These are phyloP conservation scores for Pelargonium hybrid DNA, from an alignment of 441 rosid species.

Conservation along the genomic window DNA sequence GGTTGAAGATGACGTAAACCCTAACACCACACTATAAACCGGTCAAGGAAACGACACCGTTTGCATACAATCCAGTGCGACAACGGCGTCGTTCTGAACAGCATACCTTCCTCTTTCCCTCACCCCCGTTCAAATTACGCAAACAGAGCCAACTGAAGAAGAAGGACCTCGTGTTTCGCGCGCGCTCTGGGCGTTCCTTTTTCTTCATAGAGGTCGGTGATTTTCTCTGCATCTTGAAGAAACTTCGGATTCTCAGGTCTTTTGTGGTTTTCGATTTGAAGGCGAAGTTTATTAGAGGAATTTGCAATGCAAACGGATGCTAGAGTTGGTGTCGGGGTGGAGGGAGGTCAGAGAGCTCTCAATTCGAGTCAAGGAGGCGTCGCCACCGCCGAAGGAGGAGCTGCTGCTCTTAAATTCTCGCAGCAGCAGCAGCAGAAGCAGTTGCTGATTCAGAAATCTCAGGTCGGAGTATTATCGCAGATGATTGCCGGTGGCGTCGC, in stretches of 20 bases:
- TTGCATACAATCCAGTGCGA: neutral
- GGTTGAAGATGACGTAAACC: conserved; percentile 4
- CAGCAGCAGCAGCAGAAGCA: conserved; percentile 36
- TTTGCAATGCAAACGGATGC: conserved; percentile 70
- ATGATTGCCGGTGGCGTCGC: conserved; percentile 86
- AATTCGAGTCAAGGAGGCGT: conserved; percentile 40
- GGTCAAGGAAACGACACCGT: neutral
- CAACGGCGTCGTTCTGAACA: neutral
- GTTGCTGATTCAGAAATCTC: conserved; percentile 30
- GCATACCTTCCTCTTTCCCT: neutral
- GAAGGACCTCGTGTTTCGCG: neutral
- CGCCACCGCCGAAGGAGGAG: conserved; percentile 21
- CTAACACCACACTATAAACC: neutral
- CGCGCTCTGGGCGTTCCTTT: neutral
- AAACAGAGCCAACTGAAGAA: neutral
- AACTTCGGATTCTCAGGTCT: neutral
- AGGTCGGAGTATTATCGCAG: conserved; percentile 68
- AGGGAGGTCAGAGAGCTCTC: conserved; percentile 34
- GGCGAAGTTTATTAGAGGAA: conserved; percentile 7
- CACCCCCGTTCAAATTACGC: neutral
- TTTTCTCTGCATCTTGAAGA: no score
- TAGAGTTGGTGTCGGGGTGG: conserved; percentile 62
- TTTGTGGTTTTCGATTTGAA: neutral
- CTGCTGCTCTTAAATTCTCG: conserved; percentile 21
- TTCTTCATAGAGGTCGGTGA: neutral